Evolutionary conservation across 2,329 filamentous ascomycete species (phyloP).

Genomic region (Venturia carpophila): DNA sequence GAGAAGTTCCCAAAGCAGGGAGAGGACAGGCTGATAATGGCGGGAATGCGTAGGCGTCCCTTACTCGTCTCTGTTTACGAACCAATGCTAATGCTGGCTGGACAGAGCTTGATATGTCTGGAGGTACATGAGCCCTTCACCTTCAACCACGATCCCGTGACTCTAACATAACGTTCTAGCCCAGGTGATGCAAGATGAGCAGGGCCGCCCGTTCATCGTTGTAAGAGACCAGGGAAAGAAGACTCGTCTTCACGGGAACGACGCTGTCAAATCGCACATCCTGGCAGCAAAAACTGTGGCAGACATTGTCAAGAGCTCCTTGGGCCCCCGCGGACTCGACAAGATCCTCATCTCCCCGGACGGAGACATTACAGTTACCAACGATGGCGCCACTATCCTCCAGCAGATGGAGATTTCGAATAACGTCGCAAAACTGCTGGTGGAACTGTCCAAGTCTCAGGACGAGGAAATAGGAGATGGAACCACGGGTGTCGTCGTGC

Average conservation of each 20-base stretch:
- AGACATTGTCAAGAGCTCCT: constrained; percentile 93
- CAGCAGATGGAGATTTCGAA: constrained; percentile 98
- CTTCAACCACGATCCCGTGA: background rate
- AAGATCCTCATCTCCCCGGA: constrained; percentile 99
- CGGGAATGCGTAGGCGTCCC: constrained; percentile 31
- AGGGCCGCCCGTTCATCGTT: constrained; percentile 94
- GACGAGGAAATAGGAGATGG: constrained; percentile 98
- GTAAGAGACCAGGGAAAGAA: constrained; percentile 98
- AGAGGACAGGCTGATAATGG: background rate
- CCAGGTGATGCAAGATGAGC: constrained; percentile 89
- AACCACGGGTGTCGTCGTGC: constrained; percentile 92
- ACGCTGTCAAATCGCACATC: constrained; percentile 97
- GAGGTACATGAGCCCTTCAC: background rate
- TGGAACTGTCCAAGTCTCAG: constrained; percentile 96
- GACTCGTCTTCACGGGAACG: constrained; percentile 92
- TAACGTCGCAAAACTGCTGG: constrained; percentile 92
- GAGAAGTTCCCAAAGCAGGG: background rate
- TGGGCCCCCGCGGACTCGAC: constrained; percentile 91
- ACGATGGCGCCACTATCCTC: constrained; percentile 96
- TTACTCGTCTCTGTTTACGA: background rate
- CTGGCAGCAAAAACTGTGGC: constrained; percentile 92
- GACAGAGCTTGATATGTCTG: constrained; percentile 69
- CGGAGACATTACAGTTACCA: constrained; percentile 97
- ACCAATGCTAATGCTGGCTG: constrained; percentile 25
- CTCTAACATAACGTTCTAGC: constrained; percentile 33